Evolutionary conservation across 257 asterid genomes (phyloP), one percentile per base, ranked within the genome.

Genomic region (Linaria vulgaris): DNA sequence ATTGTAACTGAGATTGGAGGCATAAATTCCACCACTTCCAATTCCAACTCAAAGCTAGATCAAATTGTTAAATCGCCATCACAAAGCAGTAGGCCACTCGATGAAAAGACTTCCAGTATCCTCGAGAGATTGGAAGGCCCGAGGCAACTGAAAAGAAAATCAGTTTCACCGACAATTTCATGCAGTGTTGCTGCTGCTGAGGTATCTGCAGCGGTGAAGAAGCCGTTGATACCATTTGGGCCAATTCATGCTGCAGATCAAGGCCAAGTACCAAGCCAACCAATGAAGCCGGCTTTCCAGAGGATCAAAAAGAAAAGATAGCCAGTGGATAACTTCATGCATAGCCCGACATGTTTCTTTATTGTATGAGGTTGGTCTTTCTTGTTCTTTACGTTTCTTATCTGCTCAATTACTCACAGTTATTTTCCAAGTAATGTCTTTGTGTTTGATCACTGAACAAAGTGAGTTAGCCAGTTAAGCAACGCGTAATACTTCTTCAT

Each of bases 121-220:
- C 86, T 91, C 16, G 96, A 88, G 84, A 88, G 98, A 65, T 84
- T 91, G 64, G 96, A 91, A 78, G 63, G 71, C 58, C 98, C 96
- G 3, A 80, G 74, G 72, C 86, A 86, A 78, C 82, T 81, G 21
- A 86, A 91, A 61, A 82, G 90, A 69, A 88, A 86, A 83, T 65
- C 78, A 56, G 63, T 74, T 70, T 84, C 94, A 27, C 95, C 94
- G 21, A 69, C 79, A 48, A 62, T 69, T 69, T 63, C 82, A 21
- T 69, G 78, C 84, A 51, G 59, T 73, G 67, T 59, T 22, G 49
- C 71, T 22, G 49, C 72, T 39, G 68, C 72, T 63, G 85, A 82
- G 45, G 62, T 75, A 54, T 64, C 72, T 61, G 69, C 76, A 43
- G 67, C 79, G 16, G 63, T 69, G 27, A 91, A 91, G 87, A 88